Evolutionary conservation across 2,329 filamentous ascomycete genomes (phyloP), one percentile per base, ranked within the genome.

Genomic region (Macrophomina phaseolina): DNA sequence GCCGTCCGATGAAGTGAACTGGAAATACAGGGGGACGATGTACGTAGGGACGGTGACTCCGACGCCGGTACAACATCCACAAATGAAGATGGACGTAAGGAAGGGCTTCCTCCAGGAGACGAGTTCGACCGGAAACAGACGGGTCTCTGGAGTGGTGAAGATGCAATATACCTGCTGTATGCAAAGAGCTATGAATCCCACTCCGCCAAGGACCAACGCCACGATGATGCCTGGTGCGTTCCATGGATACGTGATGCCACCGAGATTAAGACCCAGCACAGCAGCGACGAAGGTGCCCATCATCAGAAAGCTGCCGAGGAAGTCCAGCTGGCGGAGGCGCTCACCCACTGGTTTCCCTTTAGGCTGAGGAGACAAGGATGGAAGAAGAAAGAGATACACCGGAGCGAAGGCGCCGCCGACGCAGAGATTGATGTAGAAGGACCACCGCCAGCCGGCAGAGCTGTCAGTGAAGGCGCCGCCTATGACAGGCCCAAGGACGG

Each of bases 401-500:
- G 74, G 74, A 0, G 67, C 58, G n/a, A 69, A 69, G 34, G 46
- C 55, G 48, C 18, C 64, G 48, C n/a, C 55, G 48, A 67, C 46
- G 65, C 38, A 38, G 1, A 80, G 68, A 32, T 78, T 78, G 68
- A 79, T 69, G 49, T 72, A 72, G 66, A 86, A 86, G 18, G 80
- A 78, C 82, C 81, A 85, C 6, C 79, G 73, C 83, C 83, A 85
- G 0, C 76, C 77, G 9, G 66, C 63, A 18, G 8, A 12, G 42
- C 42, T 45, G 42, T 78, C 71, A 0, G 71, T 74, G 28, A 78
- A 77, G 14, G 72, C 70, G 7, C 75, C 75, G 16, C 75, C 76
- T 1, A 78, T 67, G 1, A 77, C 62, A 1, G 76, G 75, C 3
- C 75, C 76, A 2, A 77, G 32, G 3, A 70, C 71, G 0, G 73